Percentiles rank a stretch among this genome's conserved stretches.
Conservation (phyloP, 1,139 yeast species). For the Zhuliangozyma blackwelliae region DNA sequence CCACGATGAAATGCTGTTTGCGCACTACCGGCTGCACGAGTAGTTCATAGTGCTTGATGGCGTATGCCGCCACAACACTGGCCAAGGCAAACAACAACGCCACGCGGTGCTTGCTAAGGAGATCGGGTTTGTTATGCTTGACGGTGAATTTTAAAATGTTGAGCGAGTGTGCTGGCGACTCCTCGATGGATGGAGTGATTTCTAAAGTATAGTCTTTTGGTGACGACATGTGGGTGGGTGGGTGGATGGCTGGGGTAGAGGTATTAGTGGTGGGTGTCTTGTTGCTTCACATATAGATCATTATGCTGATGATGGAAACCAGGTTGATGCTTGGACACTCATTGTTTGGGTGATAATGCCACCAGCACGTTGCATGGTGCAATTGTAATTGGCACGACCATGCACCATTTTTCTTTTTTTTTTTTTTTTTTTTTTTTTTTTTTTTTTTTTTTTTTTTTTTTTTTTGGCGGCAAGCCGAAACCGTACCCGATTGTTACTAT, state of each 20-base stretch:
- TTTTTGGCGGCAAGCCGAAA: too few species aligned
- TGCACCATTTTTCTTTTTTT: too few species aligned
- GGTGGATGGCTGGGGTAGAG: not conserved
- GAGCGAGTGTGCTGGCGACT: conserved; percentile 4
- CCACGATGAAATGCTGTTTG: not conserved
- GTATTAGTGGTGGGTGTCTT: not conserved
- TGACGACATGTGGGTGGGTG: conserved; percentile 22
- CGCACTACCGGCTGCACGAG: not conserved
- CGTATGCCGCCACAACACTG: conserved; percentile 1
- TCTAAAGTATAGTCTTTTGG: conserved; percentile 28
- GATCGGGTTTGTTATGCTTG: conserved; percentile 4
- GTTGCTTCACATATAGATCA: conserved; percentile 9
- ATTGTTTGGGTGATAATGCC: too few species aligned
- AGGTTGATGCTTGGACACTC: too few species aligned
- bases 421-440: too few species aligned
- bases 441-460: too few species aligned
- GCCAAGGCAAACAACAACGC: conserved; percentile 1
- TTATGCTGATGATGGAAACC: not conserved
- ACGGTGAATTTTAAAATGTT: conserved; percentile 15
- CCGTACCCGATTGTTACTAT: too few species aligned
- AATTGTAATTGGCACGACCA: too few species aligned
- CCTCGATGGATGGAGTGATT: conserved; percentile 19
- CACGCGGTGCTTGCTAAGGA: conserved; percentile 2
- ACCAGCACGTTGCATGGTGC: too few species aligned
- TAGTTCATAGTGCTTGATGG: not conserved